Conservation (phyloP, 1,284 basidiomycete species). For the Thecaphora frezii region DNA sequence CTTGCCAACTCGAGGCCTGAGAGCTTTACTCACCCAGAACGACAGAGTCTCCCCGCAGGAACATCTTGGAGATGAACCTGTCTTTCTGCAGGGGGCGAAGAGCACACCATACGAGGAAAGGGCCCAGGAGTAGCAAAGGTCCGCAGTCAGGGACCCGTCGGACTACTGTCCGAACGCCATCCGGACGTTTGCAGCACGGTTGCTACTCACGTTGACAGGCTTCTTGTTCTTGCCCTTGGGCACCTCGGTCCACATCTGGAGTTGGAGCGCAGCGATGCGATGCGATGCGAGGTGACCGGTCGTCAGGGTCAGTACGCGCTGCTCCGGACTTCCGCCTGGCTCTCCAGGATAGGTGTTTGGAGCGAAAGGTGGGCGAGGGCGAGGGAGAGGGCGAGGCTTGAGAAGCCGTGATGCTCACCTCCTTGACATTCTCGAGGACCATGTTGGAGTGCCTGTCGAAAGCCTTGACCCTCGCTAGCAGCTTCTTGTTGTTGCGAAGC, state of each 20-base stretch:
- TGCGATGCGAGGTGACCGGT: background rate
- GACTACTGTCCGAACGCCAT: too few species aligned
- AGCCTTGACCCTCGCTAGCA: constrained; percentile 94
- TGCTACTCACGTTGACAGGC: constrained; percentile 72
- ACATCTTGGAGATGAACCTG: constrained; percentile 98
- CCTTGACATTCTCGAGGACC: constrained; percentile 64
- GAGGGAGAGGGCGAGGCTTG: too few species aligned
- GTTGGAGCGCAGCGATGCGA: background rate
- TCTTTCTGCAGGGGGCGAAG: constrained; percentile 60
- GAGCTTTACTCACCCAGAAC: constrained; percentile 30
- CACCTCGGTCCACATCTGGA: constrained; percentile 95
- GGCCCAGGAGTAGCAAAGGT: background rate
- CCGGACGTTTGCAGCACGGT: background rate
- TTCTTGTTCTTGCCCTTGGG: constrained; percentile 99
- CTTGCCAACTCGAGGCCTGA: too few species aligned
- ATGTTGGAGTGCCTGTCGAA: constrained; percentile 99
- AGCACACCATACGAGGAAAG: background rate
- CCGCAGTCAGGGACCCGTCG: too few species aligned
- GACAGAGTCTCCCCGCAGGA: constrained; percentile 62
- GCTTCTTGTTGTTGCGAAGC: constrained; percentile 96
- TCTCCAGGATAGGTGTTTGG: too few species aligned
- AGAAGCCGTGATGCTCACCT: too few species aligned
- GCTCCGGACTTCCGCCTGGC: too few species aligned
- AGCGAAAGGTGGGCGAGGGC: too few species aligned
- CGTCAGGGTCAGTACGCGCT: too few species aligned